phyloP scores from a whole-genome alignment of 768 basidiomycete species.

The Dioszegia crocea region DNA sequence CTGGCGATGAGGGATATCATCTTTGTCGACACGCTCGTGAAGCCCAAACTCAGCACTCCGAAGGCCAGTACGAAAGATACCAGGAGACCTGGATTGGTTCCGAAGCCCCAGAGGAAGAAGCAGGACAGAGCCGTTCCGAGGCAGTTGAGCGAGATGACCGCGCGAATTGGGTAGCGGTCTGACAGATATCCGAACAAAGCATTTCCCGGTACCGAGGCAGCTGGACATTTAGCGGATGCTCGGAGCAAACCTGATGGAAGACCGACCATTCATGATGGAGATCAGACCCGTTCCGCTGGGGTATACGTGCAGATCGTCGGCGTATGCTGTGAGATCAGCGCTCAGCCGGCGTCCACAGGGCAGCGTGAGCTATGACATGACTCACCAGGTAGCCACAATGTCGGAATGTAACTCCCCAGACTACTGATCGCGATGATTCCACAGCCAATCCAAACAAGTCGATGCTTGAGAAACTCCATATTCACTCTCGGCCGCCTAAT shows the following conservation, averaged over 20 bases:
- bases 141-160: slow-evolving; percentile 34
- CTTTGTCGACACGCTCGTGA: slow-evolving; percentile 36
- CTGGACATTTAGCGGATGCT: too few species aligned
- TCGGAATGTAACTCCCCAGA: slow-evolving; percentile 41
- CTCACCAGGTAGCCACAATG: slow-evolving; percentile 33
- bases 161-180: slow-evolving; percentile 29
- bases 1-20: slow-evolving; percentile 35
- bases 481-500: slow-evolving; percentile 10
- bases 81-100: slow-evolving; percentile 24
- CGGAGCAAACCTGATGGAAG: too few species aligned
- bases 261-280: slow-evolving; percentile 41
- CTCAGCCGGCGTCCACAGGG: too few species aligned
- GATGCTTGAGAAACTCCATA: slow-evolving; percentile 19
- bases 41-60: slow-evolving; percentile 30
- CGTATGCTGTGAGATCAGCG: slow-evolving; percentile 25
- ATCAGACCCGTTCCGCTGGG: slow-evolving; percentile 39
- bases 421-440: slow-evolving; percentile 31
- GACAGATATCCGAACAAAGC: slow-evolving; percentile 35
- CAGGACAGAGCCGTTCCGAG: slow-evolving; percentile 31
- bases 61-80: slow-evolving; percentile 34
- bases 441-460: slow-evolving; percentile 23
- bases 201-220: slow-evolving; percentile 40
- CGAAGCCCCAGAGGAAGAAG: slow-evolving; percentile 46
- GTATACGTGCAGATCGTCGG: slow-evolving; percentile 26
- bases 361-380: too few species aligned